These are phyloP conservation scores for Calonectria pseudoturangicola DNA, from an alignment of 2,329 filamentous ascomycete species.

Conservation along the genomic window DNA sequence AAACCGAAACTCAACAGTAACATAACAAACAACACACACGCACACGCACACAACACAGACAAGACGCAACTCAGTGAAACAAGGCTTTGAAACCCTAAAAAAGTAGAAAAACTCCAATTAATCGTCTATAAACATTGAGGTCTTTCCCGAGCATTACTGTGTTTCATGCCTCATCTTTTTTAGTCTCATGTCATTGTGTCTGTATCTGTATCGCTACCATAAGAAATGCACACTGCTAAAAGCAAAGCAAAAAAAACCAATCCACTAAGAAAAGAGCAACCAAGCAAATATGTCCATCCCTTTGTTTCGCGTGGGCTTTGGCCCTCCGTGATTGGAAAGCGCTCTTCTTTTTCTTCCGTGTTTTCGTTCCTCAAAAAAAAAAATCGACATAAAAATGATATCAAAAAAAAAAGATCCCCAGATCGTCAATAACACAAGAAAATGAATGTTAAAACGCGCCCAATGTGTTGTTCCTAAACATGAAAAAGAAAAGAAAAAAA, in stretches of 20 bases:
- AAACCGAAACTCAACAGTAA: too few species aligned
- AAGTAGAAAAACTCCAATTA: constrained; percentile 18
- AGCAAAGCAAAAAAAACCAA: too few species aligned
- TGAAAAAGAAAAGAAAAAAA: constrained; percentile 38
- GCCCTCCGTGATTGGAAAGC: constrained; percentile 38
- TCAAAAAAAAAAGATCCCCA: not conserved
- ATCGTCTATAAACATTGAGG: constrained; percentile 30
- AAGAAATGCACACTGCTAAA: constrained; percentile 34
- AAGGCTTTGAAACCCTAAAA: not conserved
- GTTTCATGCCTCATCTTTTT: constrained; percentile 29
- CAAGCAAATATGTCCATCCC: constrained; percentile 28
- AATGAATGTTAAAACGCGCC: constrained; percentile 42
- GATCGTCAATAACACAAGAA: constrained; percentile 42
- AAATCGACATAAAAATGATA: not conserved
- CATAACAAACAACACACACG: not conserved
- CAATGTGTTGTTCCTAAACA: not conserved
- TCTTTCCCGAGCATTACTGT: constrained; percentile 21
- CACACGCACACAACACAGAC: not conserved
- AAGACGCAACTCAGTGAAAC: not conserved
- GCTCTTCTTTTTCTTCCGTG: constrained; percentile 33
- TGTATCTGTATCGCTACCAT: constrained; percentile 33
- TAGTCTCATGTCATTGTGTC: constrained; percentile 35
- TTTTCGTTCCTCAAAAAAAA: constrained; percentile 31
- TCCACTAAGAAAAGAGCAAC: constrained; percentile 17
- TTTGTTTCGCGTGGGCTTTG: constrained; percentile 37